Percentiles rank a stretch among this genome's conserved stretches.
phyloP scores from a whole-genome alignment of 202 grass and related monocot species.

The Hordeum pubiflorum region DNA sequence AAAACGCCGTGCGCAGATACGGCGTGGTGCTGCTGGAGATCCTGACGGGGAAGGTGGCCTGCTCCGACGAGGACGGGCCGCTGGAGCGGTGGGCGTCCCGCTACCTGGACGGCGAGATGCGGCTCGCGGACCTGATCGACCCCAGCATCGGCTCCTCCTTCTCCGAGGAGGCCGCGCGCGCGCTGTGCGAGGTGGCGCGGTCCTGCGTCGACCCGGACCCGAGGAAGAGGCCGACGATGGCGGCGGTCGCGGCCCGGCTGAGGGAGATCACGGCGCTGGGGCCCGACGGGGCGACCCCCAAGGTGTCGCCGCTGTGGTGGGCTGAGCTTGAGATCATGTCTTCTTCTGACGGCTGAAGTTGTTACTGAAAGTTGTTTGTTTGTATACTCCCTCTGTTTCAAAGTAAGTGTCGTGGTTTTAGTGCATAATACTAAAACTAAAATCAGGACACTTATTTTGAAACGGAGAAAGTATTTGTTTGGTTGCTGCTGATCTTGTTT shows the following conservation, averaged over 20 bases:
- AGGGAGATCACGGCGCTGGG: constrained; percentile 41
- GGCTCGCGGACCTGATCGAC: constrained; percentile 43
- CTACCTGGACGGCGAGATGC: constrained; percentile 41
- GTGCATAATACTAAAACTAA: no score
- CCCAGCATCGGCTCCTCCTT: constrained; percentile 32
- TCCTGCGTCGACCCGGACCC: constrained; percentile 39
- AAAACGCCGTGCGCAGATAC: constrained; percentile 34
- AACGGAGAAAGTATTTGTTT: no score
- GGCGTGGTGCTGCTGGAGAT: constrained; percentile 58
- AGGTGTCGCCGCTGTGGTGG: constrained; percentile 70
- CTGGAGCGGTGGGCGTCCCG: constrained; percentile 43
- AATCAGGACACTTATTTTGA: no score
- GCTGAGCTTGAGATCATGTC: constrained; percentile 72
- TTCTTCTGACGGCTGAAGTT: constrained; percentile 33
- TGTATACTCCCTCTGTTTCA: neutral
- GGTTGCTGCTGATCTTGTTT: constrained; percentile 31
- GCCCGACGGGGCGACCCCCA: constrained; percentile 45
- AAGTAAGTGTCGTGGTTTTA: no score
- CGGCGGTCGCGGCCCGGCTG: constrained; percentile 26
- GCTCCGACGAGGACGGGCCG: constrained; percentile 37
- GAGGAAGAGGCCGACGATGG: constrained; percentile 42
- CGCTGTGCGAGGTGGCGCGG: constrained; percentile 29
- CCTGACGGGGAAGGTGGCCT: constrained; percentile 35
- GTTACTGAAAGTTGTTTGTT: constrained; percentile 17
- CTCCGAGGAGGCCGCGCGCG: constrained; percentile 7